A percentile compares a stretch with the other conserved stretches of the same genome.
These are phyloP conservation scores for Chaetomium sp. DNA, from an alignment of 2,329 filamentous ascomycete species.

Conservation along the genomic window DNA sequence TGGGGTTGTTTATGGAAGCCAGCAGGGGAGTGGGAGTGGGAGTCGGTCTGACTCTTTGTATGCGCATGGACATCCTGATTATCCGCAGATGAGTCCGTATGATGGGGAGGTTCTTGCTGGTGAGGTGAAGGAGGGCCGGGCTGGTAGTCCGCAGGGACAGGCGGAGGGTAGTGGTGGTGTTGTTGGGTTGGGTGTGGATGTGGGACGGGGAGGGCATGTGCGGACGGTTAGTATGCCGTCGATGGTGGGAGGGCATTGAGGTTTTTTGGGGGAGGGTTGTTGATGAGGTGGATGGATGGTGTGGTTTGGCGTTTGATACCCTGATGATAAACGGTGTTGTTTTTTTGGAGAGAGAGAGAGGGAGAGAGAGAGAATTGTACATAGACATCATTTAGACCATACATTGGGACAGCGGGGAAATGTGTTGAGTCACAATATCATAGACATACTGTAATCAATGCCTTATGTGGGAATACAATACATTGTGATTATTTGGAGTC, in stretches of 20 bases:
- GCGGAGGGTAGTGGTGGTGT: too few species aligned
- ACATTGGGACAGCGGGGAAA: too few species aligned
- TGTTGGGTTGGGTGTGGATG: background rate
- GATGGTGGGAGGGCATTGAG: background rate
- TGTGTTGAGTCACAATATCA: too few species aligned
- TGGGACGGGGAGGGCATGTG: background rate
- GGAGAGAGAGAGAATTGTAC: too few species aligned
- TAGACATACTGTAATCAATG: too few species aligned
- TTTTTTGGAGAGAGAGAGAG: background rate
- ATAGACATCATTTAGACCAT: background rate
- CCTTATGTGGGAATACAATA: too few species aligned
- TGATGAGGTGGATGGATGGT: background rate
- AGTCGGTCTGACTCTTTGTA: background rate
- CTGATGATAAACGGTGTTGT: background rate
- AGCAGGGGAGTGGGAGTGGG: background rate
- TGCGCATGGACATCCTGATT: slow-evolving; percentile 18
- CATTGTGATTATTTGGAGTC: too few species aligned
- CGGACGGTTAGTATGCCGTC: slow-evolving; percentile 1
- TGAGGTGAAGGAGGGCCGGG: too few species aligned
- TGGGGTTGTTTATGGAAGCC: background rate
- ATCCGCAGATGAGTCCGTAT: slow-evolving; percentile 28
- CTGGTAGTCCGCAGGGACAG: too few species aligned
- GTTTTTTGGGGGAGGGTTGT: too few species aligned
- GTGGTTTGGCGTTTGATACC: background rate
- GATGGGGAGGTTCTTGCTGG: background rate